Conservation (phyloP, 768 basidiomycete genomes). For the Leccinum barrowsii region DNA sequence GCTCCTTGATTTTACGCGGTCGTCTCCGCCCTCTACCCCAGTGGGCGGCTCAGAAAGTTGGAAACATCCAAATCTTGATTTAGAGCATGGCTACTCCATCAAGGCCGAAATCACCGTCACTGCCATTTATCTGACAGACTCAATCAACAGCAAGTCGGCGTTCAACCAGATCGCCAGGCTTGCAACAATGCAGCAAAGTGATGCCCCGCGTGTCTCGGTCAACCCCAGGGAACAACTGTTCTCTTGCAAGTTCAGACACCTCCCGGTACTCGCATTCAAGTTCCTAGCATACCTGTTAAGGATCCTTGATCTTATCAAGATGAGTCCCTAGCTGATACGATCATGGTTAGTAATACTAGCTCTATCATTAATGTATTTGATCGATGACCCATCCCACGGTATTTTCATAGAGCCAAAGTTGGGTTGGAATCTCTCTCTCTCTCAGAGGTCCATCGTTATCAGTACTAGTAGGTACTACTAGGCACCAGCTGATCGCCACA, state of each 20-base stretch:
- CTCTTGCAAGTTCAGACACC: neutral
- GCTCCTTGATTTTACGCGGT: neutral
- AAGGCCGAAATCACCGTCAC: neutral
- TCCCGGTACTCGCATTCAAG: neutral
- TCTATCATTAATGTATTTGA: neutral
- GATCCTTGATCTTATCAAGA: neutral
- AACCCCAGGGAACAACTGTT: neutral
- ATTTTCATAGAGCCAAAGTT: neutral
- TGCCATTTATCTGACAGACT: neutral
- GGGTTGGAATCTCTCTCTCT: neutral
- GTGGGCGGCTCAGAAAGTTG: neutral
- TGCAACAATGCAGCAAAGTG: neutral
- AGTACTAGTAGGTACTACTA: neutral
- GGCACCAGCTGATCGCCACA: slow-evolving; percentile 9
- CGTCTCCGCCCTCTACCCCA: neutral
- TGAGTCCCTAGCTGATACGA: neutral
- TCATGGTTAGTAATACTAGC: neutral
- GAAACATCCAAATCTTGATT: neutral
- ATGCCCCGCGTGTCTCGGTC: neutral
- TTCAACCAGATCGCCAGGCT: slow-evolving; percentile 1
- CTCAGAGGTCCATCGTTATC: neutral
- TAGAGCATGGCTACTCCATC: neutral
- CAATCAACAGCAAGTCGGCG: neutral
- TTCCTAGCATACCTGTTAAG: neutral
- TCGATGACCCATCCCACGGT: neutral